Base-by-base conservation (phyloP, 2,329 filamentous ascomycete species). In the Talaromyces atroroseus region DNA sequence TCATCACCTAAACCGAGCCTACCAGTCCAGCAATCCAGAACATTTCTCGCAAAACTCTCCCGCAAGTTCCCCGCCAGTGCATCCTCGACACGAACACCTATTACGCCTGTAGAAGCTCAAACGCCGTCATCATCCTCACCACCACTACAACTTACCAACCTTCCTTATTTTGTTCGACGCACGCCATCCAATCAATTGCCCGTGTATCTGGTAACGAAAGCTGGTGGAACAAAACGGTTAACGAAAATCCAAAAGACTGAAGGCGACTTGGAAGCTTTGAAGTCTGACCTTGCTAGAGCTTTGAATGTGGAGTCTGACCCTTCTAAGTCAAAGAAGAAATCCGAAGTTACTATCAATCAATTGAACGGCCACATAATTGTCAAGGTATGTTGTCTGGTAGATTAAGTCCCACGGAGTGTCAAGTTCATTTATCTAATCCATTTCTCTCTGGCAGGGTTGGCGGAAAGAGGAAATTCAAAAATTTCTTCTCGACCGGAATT, bases 171-270 rank as follows among this genome's bases (percentile, higher is more conserved):
- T 65, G 80, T 97, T 61, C 78, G 78, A 52, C 86, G 90, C 60
- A 92, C 90, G 2, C 75, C 79, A 1, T 86, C 82, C 38, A 82
- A 84, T 49, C 84, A 90, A 62, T 76, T 94, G 2, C 85, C 90
- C 23, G 82, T 97, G 46, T 99, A 97, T 75, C 78, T 85, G 16
- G 78, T 84, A 62, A 77, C 75, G 61, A 92, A 89, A 76, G 80
- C 84, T 12, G 90, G 90, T 52, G 89, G 90, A 14, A 94, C 89
- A 62, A 79, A 85, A 67, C 83, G 85, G 65, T 74, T 88, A 65
- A 95, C 92, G 5, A 73, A 83, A 56, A 75, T 99, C 56, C 88
- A 90, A 70, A 91, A 89, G 73, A 81, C 92, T 50, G 84, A 90
- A 57, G 94, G 94, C 16, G 82, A 95, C 68, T 66, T 84, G 50